Evolutionary conservation across 140 eudicot species (phyloP), one percentile per base, ranked within the genome.

Genomic region (Anethum foeniculum): DNA sequence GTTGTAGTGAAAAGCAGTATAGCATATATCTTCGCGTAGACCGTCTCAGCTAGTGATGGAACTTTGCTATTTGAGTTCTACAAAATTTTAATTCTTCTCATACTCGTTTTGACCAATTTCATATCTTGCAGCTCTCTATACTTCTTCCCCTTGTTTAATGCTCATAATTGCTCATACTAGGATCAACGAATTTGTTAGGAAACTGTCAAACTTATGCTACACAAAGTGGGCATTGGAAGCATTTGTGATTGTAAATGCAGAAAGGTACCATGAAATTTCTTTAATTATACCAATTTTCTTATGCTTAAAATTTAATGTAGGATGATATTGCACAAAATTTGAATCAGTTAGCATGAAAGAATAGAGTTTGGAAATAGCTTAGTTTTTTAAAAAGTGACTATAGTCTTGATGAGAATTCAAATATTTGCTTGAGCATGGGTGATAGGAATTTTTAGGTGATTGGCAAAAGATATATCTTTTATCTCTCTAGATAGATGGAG

Each of bases 161-260:
- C 98, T 94, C 52, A 58, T 94, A 58, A 69, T 97, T 7, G 86
- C 96, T 54, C 98, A 90, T 79, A 78, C 86, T 0, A 71, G 76
- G 38, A 84, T 67, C 44, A 85, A 83, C 34, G 82, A 79, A 30
- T 81, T 85, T 74, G 62, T 94, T 83, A 84, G 65, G 86, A 34
- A 30, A 43, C 13, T 94, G 46, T 89, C 93, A 1, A 88, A 90
- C 77, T 46, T 92, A 54, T 90, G 97, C 84, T 94, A 94, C 82
- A 91, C 97, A 67, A 94, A 89, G 82, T 94, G 97, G 97, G 96
- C 96, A 9, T 80, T 92, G 54, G 98, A 94, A 88, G 97, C 97
- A 84, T 92, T 94, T 82, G 97, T 94, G 27, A 86, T 94, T 60
- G 89, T 93, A 75, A 94, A 94, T 83, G 94, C 97, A 52, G 88